Conservation (phyloP, 2,329 filamentous ascomycete species). For the Pseudogymnoascus sp. region DNA sequence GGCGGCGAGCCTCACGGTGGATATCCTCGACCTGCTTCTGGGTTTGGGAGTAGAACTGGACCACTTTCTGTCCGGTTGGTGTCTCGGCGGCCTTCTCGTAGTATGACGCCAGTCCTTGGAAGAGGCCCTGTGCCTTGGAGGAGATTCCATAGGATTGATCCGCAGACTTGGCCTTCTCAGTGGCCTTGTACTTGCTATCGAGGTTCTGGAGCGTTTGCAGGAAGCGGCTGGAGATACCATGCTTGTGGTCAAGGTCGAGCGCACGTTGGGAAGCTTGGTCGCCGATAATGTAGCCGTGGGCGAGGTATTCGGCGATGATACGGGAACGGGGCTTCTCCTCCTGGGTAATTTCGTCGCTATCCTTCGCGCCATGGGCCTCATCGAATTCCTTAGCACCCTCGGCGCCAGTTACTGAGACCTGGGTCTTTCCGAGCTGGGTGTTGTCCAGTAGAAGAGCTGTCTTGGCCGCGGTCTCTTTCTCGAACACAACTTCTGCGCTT, state of each 20-base stretch:
- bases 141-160: conserved; percentile 81
- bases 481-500: conserved; percentile 87
- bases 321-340: conserved; percentile 95
- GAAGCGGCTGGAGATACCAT: conserved; percentile 79
- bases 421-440: conserved; percentile 82
- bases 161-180: conserved; percentile 74
- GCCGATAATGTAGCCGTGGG: conserved; percentile 79
- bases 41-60: conserved; percentile 77
- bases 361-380: conserved; percentile 48
- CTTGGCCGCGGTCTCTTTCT: conserved; percentile 94
- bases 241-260: conserved; percentile 81
- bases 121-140: conserved; percentile 58
- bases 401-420: conserved; percentile 67
- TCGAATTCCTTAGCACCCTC: conserved; percentile 57
- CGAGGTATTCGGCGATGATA: conserved; percentile 93
- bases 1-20: conserved; percentile 78
- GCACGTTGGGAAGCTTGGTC: conserved; percentile 70
- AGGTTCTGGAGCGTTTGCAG: conserved; percentile 67
- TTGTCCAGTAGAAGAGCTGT: conserved; percentile 95
- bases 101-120: conserved; percentile 69
- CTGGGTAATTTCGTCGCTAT: conserved; percentile 70
- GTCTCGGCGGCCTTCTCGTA: conserved; percentile 89
- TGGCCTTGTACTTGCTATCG: conserved; percentile 80
- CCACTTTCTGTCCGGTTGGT: conserved; percentile 80
- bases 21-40: conserved; percentile 91